Percentiles rank a stretch among this genome's conserved stretches.
phyloP scores from a whole-genome alignment of 2,329 filamentous ascomycete genomes.

The Trematosphaeria pertusa region DNA sequence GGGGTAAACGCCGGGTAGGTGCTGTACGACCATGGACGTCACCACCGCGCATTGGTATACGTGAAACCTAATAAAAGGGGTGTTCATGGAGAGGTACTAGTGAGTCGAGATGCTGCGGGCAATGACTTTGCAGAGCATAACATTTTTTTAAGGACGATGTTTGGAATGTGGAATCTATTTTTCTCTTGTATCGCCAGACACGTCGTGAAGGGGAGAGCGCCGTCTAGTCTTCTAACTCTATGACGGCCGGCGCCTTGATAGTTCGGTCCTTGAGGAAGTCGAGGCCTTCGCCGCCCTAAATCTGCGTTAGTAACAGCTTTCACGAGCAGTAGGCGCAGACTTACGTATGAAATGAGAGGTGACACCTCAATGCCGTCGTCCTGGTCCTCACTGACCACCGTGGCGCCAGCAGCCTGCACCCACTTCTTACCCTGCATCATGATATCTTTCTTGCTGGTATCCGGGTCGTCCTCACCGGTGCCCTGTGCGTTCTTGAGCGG shows the following conservation, averaged over 20 bases:
- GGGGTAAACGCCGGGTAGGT: not conserved
- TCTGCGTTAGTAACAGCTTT: slow-evolving; percentile 6
- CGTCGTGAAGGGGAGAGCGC: not conserved
- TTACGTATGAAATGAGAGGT: slow-evolving; percentile 93
- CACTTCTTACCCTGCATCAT: slow-evolving; percentile 89
- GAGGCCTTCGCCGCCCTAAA: slow-evolving; percentile 68
- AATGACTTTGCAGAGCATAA: not conserved
- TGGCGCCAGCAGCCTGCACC: slow-evolving; percentile 79
- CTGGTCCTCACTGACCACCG: slow-evolving; percentile 67
- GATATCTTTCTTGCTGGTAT: slow-evolving; percentile 90
- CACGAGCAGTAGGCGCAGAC: slow-evolving; percentile 48
- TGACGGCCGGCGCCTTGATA: slow-evolving; percentile 69
- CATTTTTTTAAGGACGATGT: too few relatives aligned
- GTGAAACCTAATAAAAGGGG: not conserved
- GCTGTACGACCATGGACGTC: slow-evolving; percentile 2
- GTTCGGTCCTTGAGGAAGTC: slow-evolving; percentile 66
- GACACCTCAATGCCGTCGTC: slow-evolving; percentile 82
- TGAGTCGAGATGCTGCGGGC: too few relatives aligned
- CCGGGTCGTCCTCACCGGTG: slow-evolving; percentile 89
- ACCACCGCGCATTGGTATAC: not conserved
- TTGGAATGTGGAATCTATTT: not conserved
- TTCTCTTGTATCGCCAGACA: not conserved
- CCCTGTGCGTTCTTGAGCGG: slow-evolving; percentile 88
- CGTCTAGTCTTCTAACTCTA: slow-evolving; percentile 63
- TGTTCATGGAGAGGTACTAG: not conserved